phyloP scores from a whole-genome alignment of 495 filamentous ascomycete genomes.

The Cryomyces minteri region DNA sequence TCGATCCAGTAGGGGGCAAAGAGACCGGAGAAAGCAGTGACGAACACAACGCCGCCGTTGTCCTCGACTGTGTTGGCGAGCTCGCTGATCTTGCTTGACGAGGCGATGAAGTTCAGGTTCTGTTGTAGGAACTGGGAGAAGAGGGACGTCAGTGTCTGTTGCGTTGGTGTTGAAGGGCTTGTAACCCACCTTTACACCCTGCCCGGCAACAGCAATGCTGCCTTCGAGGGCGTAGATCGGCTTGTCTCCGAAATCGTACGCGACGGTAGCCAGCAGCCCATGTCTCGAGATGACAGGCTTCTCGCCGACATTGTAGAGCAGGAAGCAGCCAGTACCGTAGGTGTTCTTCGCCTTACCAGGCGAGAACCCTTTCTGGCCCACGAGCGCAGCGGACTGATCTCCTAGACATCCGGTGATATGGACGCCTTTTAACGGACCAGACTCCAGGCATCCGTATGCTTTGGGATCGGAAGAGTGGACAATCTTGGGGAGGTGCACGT shows the following conservation, averaged over 20 bases:
- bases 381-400: slow-evolving; percentile 82
- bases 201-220: slow-evolving; percentile 78
- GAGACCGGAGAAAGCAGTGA: slow-evolving; percentile 88
- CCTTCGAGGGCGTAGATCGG: slow-evolving; percentile 87
- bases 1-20: slow-evolving; percentile 99
- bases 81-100: slow-evolving; percentile 65
- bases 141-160: background rate
- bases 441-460: slow-evolving; percentile 50
- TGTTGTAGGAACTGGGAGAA: slow-evolving; percentile 19
- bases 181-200: slow-evolving; percentile 39
- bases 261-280: slow-evolving; percentile 76
- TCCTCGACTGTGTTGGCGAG: slow-evolving; percentile 70
- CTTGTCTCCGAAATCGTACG: slow-evolving; percentile 63
- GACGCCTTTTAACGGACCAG: slow-evolving; percentile 52
- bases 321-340: slow-evolving; percentile 90
- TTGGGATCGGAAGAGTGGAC: slow-evolving; percentile 67
- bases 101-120: slow-evolving; percentile 68
- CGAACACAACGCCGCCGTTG: slow-evolving; percentile 82
- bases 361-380: slow-evolving; percentile 80
- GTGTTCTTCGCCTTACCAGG: slow-evolving; percentile 89
- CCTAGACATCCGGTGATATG: slow-evolving; percentile 76
- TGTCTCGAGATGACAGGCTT: slow-evolving; percentile 83
- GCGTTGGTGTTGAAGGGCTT: slow-evolving; percentile 44
- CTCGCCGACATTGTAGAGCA: slow-evolving; percentile 83
- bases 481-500: slow-evolving; percentile 67